Conservation (phyloP, 768 basidiomycete species). For the Leucocoprinus sp. region DNA sequence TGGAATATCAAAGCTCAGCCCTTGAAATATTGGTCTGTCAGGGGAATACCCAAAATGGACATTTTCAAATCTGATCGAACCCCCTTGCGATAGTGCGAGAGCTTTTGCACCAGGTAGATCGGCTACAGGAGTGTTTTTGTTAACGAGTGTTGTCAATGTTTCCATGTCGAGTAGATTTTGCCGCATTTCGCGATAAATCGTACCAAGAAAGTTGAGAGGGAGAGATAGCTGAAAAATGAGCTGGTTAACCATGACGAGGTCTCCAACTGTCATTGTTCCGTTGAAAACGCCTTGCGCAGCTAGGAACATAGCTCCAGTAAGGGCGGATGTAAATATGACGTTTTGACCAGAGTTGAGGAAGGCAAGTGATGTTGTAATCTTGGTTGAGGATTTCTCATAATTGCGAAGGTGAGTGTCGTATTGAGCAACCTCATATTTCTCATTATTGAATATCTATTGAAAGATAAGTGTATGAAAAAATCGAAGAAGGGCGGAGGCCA, state of each 20-base stretch:
- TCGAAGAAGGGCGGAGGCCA: slow-evolving; percentile 5
- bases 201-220: slow-evolving; percentile 94
- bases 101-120: slow-evolving; percentile 64
- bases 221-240: slow-evolving; percentile 95
- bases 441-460: slow-evolving; percentile 92
- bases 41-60: slow-evolving; percentile 88
- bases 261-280: slow-evolving; percentile 98
- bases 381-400: slow-evolving; percentile 89
- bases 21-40: slow-evolving; percentile 84
- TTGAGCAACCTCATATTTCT: slow-evolving; percentile 80
- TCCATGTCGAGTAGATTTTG: slow-evolving; percentile 99
- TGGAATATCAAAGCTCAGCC: slow-evolving; percentile 85
- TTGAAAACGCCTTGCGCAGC: slow-evolving; percentile 85
- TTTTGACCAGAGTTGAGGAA: slow-evolving; percentile 96
- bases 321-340: slow-evolving; percentile 87
- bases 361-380: slow-evolving; percentile 91
- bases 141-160: slow-evolving; percentile 81
- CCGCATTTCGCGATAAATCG: slow-evolving; percentile 93
- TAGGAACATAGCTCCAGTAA: slow-evolving; percentile 93
- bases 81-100: slow-evolving; percentile 53
- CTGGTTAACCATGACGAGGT: slow-evolving; percentile 99
- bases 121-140: slow-evolving; percentile 64
- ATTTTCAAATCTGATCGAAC: slow-evolving; percentile 88
- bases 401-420: slow-evolving; percentile 83
- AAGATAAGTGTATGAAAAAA: slow-evolving; percentile 1